phyloP scores from a whole-genome alignment of 306 rosid genomes.

The Sophora flavescens region DNA sequence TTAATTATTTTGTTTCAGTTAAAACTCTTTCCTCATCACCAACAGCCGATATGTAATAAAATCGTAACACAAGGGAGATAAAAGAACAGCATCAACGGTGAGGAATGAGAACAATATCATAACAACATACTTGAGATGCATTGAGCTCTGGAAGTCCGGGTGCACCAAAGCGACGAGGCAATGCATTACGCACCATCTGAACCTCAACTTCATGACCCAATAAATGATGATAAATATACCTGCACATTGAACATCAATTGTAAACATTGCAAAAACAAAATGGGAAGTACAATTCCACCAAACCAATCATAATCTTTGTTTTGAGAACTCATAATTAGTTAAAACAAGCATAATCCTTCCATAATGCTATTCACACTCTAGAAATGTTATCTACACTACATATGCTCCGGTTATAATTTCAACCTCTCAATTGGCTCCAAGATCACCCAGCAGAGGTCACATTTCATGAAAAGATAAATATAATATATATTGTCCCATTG shows the following conservation, averaged over 20 bases:
- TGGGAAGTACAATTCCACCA: neutral
- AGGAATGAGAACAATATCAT: neutral
- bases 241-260: conserved; percentile 49
- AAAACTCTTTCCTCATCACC: neutral
- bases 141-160: conserved; percentile 99
- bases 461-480: conserved; percentile 8
- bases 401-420: neutral
- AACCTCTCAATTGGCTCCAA: conserved; percentile 28
- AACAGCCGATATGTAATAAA: neutral
- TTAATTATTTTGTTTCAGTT: neutral
- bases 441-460: conserved; percentile 3
- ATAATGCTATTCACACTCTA: conserved; percentile 6
- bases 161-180: conserved; percentile 99
- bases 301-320: neutral
- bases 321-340: conserved; percentile 29
- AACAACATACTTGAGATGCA: conserved; percentile 89
- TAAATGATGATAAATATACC: conserved; percentile 96
- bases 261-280: conserved; percentile 22
- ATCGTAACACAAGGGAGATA: conserved; percentile 1
- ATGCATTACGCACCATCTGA: conserved; percentile 96
- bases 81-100: neutral
- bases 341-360: conserved; percentile 33
- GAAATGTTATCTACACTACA: neutral
- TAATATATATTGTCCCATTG: neutral
- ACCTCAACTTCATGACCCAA: conserved; percentile 99